A percentile compares a stretch with the other conserved stretches of the same genome.
These are phyloP conservation scores for Mortierella sp. DNA, from an alignment of 371 early-diverging fungal genomes.

Conservation along the genomic window DNA sequence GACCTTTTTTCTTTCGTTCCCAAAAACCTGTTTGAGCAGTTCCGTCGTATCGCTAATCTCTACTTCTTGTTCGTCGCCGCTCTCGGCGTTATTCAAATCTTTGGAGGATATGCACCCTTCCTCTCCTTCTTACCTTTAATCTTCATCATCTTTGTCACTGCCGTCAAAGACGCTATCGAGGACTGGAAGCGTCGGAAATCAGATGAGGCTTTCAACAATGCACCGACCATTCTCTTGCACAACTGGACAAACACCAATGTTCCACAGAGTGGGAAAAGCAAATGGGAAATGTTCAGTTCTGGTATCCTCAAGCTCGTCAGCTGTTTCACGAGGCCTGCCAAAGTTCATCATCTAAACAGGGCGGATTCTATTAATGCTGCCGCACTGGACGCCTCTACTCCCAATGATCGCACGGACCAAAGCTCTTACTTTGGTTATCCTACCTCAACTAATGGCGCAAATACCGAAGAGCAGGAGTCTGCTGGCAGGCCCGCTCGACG, in stretches of 20 bases:
- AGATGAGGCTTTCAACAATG: constrained; percentile 78
- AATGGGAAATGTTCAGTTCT: constrained; percentile 21
- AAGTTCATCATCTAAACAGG: constrained; percentile 16
- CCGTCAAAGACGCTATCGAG: constrained; percentile 94
- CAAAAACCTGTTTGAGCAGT: constrained; percentile 90
- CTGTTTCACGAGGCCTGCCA: neutral
- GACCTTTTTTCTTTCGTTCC: constrained; percentile 87
- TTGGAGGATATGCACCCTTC: constrained; percentile 68
- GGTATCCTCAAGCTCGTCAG: constrained; percentile 16
- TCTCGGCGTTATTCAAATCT: constrained; percentile 78
- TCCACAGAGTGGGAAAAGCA: constrained; percentile 15
- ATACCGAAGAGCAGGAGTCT: constrained; percentile 33
- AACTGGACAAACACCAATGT: constrained; percentile 56
- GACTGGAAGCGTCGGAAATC: constrained; percentile 92
- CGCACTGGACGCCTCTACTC: constrained; percentile 25
- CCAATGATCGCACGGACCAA: constrained; percentile 45
- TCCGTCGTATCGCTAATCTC: constrained; percentile 86
- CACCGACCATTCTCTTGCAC: constrained; percentile 38
- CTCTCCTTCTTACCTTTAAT: constrained; percentile 84
- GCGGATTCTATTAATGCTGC: constrained; percentile 39
- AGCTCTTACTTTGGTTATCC: constrained; percentile 45
- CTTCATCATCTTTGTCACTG: constrained; percentile 82
- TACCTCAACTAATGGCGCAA: constrained; percentile 10
- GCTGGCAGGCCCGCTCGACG: constrained; percentile 45
- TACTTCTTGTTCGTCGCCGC: constrained; percentile 90